Evolutionary conservation across 345 rosid species (phyloP), one percentile per base, ranked within the genome.

Genomic region (Eutrema japonicum): DNA sequence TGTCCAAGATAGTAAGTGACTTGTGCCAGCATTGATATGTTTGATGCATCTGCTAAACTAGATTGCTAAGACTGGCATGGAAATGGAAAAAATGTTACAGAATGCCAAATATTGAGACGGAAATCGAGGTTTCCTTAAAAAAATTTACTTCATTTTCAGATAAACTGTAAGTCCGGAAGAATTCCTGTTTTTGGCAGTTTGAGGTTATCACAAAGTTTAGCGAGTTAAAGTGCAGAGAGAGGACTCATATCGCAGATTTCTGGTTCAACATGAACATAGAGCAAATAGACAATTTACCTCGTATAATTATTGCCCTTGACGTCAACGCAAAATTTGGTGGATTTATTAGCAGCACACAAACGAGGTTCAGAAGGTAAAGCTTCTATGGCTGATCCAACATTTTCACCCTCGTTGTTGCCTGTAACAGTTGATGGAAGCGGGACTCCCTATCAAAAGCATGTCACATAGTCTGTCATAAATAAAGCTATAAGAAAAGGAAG

Each of bases 371-470:
- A 71, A 67, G 82, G 58, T 52, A 61, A 55, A 58, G 65, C 40
- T 18, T 76, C 78, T 4, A 50, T 26, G 66, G 83, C 81, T 62
- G 84, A 80, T 82, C 81, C 89, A 55, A 62, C 85, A 73, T 58
- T 66, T 43, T 71, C 87, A 43, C 79, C 76, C 64, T 73, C 78
- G 16, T 61, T 67, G 68, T 76, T 78, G 50, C 86, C 80, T 8
- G 80, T 16, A 64, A 78, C 52, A 68, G 80, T 83, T 54, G 79
- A 82, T 35, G 93, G 85, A 76, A 85, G 81, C 62, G 66, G 75
- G 68, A 82, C 88, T 72, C 82, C 92, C 98, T 93, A 78, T 26
- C 76, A 10, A 75, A 75, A 59, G 35, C 14, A 32, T 40, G 37
- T 66, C 70, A 64, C 60, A 64, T 32, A 76, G 30, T 68, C 36